These are phyloP conservation scores for Erodium trifolium DNA, from an alignment of 441 rosid genomes.

Conservation along the genomic window DNA sequence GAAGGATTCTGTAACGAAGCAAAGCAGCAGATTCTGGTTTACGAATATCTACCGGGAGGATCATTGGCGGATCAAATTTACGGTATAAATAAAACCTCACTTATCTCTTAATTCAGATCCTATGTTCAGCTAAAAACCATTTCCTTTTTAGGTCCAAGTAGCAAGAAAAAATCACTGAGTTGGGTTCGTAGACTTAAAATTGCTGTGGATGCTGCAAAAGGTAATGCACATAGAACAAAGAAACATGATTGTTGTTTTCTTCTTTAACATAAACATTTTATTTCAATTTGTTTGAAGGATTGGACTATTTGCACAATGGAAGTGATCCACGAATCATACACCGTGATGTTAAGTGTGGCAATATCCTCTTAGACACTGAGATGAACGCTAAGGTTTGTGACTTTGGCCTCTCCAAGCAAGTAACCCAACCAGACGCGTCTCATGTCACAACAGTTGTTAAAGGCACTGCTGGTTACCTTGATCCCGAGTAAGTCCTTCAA, in stretches of 20 bases:
- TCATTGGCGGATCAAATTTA: slow-evolving; percentile 78
- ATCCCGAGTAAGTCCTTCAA: slow-evolving; percentile 59
- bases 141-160: slow-evolving; percentile 40
- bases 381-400: slow-evolving; percentile 89
- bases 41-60: slow-evolving; percentile 82
- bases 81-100: slow-evolving; percentile 31
- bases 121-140: not conserved
- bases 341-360: slow-evolving; percentile 81
- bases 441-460: slow-evolving; percentile 89
- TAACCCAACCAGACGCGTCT: slow-evolving; percentile 65
- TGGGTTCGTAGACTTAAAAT: slow-evolving; percentile 87
- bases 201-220: slow-evolving; percentile 90
- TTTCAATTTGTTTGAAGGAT: slow-evolving; percentile 35
- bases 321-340: slow-evolving; percentile 83
- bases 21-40: slow-evolving; percentile 76
- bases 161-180: slow-evolving; percentile 50
- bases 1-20: slow-evolving; percentile 84
- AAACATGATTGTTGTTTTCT: not conserved
- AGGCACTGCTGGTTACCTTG: slow-evolving; percentile 95
- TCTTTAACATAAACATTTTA: not conserved
- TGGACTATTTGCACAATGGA: slow-evolving; percentile 88
- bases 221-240: slow-evolving; percentile 20
- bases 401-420: slow-evolving; percentile 89
- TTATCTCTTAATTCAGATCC: not conserved
- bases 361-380: slow-evolving; percentile 67